Evolutionary conservation across 176 grass and related monocot species (phyloP), one percentile per base, ranked within the genome.

Genomic region (Aegilops umbellulata): DNA sequence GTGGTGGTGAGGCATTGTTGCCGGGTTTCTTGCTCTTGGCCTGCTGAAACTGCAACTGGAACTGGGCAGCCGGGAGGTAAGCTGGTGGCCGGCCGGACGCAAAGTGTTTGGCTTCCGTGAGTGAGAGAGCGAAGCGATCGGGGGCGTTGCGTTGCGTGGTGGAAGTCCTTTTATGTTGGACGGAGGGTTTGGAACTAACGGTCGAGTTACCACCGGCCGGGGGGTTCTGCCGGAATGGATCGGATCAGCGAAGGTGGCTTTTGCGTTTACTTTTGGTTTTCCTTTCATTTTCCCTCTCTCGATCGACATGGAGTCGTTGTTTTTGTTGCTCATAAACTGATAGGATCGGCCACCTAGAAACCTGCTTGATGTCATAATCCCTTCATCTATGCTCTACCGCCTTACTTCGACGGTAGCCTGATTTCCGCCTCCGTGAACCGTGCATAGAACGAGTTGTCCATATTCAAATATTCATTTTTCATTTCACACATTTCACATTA

Each of bases 1-100:
- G 42, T 24, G 25, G 10, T 19, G 38, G 42, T 22, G 62, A 13
- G 69, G 85, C 89, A 90, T 90, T 81, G 11, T 6, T 36, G 67
- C 65, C 2, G 70, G 60, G 66, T 44, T 64, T 32, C 76, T 73
- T 53, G 53, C 7, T 3, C 6, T 57, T 65, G 57, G 57, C 24
- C 10, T 1, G 31, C 31, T 32, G 31, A 32, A 32, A 4, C 5
- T 24, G n/a, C 47, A 60, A 71, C 19, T 71, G 38, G 66, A 69
- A 23, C 9, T 22, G 25, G 25, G 0, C 7, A 57, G 0, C 1
- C 25, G 5, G 34, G 3, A 47, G 38, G 23, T 47, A 74, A 47
- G 3, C 71, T 74, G 41, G 15, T 8, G 19, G 55, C 19, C 20
- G 55, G 55, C 55, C 19, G 72, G 72, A 51, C 44, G 72, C 25